phyloP scores from a whole-genome alignment of 306 rosid genomes.

The Prunus padus region DNA sequence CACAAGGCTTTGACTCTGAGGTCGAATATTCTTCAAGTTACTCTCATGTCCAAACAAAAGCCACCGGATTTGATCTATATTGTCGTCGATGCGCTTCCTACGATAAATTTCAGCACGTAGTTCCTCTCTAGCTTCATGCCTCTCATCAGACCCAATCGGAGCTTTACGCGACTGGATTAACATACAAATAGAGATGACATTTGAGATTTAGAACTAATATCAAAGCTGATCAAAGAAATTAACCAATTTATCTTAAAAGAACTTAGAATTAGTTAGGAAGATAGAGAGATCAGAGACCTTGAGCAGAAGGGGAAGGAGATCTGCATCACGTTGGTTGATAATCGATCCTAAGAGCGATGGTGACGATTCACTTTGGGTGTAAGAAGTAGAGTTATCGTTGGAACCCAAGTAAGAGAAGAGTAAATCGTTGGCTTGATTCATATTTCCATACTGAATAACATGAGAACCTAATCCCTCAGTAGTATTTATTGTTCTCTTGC shows the following conservation, averaged over 20 bases:
- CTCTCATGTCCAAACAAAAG: conserved; percentile 40
- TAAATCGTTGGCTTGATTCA: conserved; percentile 1
- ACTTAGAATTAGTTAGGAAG: background rate
- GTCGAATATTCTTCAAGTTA: conserved; percentile 32
- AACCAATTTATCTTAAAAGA: background rate
- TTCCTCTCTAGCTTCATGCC: conserved; percentile 36
- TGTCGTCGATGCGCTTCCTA: conserved; percentile 38
- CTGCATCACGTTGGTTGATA: conserved; percentile 44
- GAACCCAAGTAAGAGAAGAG: conserved; percentile 44
- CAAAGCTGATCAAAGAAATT: background rate
- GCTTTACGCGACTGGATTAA: conserved; percentile 38
- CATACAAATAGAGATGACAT: background rate
- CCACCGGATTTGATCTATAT: conserved; percentile 27
- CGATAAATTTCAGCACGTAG: conserved; percentile 29
- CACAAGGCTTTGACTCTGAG: conserved; percentile 42
- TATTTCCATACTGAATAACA: conserved; percentile 53
- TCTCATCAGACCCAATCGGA: conserved; percentile 27
- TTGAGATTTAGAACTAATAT: too few species aligned
- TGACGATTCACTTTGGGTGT: background rate
- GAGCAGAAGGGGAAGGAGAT: conserved; percentile 35
- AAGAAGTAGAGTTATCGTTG: background rate
- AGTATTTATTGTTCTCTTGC: background rate
- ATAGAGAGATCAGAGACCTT: conserved; percentile 30
- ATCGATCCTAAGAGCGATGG: background rate
- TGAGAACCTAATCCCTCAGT: conserved; percentile 31